Conservation (phyloP, 257 asterid species). For the Solanum habrochaites region DNA sequence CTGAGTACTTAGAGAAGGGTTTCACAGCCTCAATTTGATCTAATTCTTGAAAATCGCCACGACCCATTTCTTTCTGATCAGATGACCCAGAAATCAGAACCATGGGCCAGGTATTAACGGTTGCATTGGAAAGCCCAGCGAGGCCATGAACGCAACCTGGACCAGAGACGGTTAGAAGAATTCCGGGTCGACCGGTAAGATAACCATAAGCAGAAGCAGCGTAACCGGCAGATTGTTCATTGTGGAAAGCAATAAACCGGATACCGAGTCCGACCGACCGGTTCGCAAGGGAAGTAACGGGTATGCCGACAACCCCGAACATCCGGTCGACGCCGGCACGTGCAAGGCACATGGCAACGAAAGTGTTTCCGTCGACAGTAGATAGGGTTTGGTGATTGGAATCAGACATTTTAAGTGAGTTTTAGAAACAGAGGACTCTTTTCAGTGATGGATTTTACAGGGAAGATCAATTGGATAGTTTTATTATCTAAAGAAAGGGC, state of each 20-base stretch:
- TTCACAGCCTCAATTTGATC: constrained; percentile 69
- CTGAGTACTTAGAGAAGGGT: constrained; percentile 69
- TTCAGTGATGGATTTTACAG: not conserved
- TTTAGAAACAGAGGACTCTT: not conserved
- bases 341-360: constrained; percentile 65
- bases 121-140: constrained; percentile 90
- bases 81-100: constrained; percentile 83
- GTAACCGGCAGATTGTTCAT: constrained; percentile 95
- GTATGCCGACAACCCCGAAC: constrained; percentile 93
- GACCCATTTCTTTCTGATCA: constrained; percentile 58
- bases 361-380: constrained; percentile 46
- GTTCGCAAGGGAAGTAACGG: constrained; percentile 76
- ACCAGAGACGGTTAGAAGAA: constrained; percentile 89
- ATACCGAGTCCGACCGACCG: constrained; percentile 65
- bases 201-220: constrained; percentile 97
- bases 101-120: constrained; percentile 78
- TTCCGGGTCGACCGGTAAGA: constrained; percentile 78
- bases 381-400: constrained; percentile 5
- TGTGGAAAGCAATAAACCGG: constrained; percentile 87
- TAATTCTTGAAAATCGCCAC: constrained; percentile 88
- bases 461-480: not conserved
- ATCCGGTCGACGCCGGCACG: constrained; percentile 58
- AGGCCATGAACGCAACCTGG: constrained; percentile 95
- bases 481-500: not conserved
- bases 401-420: constrained; percentile 25